These are phyloP conservation scores for Pseudofabraea citricarpa DNA, from an alignment of 2,329 filamentous ascomycete species.

Conservation along the genomic window DNA sequence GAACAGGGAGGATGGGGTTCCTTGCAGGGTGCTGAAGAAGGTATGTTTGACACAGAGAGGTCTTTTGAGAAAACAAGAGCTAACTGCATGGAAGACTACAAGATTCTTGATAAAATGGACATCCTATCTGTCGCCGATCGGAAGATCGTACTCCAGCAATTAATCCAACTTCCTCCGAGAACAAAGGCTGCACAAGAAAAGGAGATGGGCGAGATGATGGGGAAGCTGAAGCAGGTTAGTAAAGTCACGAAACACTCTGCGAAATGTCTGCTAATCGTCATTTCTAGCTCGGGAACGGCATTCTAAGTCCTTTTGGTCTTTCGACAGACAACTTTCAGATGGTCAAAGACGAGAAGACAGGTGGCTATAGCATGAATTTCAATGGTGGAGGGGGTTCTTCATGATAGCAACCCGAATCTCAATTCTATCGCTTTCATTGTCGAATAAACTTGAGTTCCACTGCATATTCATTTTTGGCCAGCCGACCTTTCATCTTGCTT, in stretches of 20 bases:
- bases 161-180: slow-evolving; percentile 59
- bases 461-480: no score
- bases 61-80: background rate
- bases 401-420: background rate
- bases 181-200: slow-evolving; percentile 76
- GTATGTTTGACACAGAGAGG: slow-evolving; percentile 9
- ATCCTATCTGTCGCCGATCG: slow-evolving; percentile 62
- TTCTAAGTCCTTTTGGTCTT: slow-evolving; percentile 88
- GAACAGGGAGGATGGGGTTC: slow-evolving; percentile 74
- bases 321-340: slow-evolving; percentile 95
- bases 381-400: slow-evolving; percentile 27
- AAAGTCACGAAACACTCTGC: background rate
- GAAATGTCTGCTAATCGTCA: slow-evolving; percentile 4
- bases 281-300: slow-evolving; percentile 72
- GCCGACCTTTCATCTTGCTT: no score
- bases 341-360: slow-evolving; percentile 81
- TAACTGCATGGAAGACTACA: slow-evolving; percentile 58
- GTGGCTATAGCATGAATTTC: slow-evolving; percentile 94
- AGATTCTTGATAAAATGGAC: slow-evolving; percentile 51
- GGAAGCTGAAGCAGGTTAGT: slow-evolving; percentile 77
- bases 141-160: slow-evolving; percentile 61
- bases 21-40: slow-evolving; percentile 67
- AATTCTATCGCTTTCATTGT: no score
- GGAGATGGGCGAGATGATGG: slow-evolving; percentile 97
- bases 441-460: no score